A percentile compares a stretch with the other conserved stretches of the same genome.
Conservation (phyloP, 225 moss, liverwort and hornwort species). For the Asterella californica region DNA sequence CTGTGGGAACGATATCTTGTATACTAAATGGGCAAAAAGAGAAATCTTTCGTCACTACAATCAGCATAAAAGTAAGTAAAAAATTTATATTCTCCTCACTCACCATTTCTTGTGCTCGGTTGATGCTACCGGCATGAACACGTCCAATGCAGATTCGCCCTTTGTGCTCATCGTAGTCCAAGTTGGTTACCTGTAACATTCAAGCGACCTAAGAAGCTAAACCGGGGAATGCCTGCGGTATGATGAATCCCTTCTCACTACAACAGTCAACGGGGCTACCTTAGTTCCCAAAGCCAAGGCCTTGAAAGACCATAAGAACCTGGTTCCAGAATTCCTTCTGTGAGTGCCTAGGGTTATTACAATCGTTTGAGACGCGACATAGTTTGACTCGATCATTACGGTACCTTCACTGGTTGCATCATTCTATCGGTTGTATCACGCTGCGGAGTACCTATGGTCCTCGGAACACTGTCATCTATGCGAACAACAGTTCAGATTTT, state of each 20-base stretch:
- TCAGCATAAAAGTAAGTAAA: too few species aligned
- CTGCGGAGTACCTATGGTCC: too few species aligned
- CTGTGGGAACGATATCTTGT: conserved; percentile 59
- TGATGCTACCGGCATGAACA: too few species aligned
- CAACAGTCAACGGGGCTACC: neutral
- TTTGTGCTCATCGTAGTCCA: conserved; percentile 93
- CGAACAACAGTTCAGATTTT: too few species aligned
- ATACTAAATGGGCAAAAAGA: too few species aligned
- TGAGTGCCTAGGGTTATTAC: neutral
- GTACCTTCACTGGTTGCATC: neutral
- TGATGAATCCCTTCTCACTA: neutral
- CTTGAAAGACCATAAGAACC: neutral
- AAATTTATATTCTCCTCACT: too few species aligned
- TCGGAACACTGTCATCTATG: too few species aligned
- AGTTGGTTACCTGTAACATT: conserved; percentile 65
- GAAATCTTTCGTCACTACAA: too few species aligned
- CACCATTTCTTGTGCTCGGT: too few species aligned
- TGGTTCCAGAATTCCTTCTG: neutral
- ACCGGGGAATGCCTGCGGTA: too few species aligned
- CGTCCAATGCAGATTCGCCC: conserved; percentile 87
- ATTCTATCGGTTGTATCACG: neutral
- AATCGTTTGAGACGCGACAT: neutral
- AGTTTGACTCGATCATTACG: neutral
- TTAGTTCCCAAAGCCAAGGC: too few species aligned
- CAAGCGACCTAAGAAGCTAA: too few species aligned